Evolutionary conservation across 169 alveolate genomes (phyloP).

Genomic region (Toxoplasma gondii): DNA sequence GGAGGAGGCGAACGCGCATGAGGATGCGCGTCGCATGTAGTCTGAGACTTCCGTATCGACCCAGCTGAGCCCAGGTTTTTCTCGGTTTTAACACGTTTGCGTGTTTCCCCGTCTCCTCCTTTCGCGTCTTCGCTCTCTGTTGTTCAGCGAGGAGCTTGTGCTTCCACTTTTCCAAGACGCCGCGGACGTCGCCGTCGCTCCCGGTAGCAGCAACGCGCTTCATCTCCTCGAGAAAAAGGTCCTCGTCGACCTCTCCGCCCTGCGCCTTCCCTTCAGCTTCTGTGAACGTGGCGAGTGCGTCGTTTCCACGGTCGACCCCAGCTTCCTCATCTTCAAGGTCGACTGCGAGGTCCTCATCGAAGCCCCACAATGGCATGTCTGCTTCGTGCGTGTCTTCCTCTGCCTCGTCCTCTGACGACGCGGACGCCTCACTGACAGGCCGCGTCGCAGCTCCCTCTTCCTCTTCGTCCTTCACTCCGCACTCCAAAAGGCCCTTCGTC

Average conservation of each 20-base stretch:
- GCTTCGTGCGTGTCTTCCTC: background rate
- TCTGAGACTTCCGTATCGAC: constrained; percentile 29
- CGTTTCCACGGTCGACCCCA: background rate
- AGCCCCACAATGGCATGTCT: background rate
- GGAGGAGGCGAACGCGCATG: constrained; percentile 27
- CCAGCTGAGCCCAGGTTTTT: background rate
- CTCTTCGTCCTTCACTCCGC: background rate
- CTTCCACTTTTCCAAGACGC: background rate
- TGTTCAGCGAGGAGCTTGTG: background rate
- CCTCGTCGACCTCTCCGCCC: background rate
- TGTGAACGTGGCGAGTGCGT: background rate
- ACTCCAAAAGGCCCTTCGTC: background rate
- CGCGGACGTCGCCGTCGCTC: background rate
- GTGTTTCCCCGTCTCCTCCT: background rate
- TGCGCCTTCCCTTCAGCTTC: background rate
- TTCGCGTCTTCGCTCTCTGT: background rate
- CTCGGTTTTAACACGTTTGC: background rate
- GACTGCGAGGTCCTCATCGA: constrained; percentile 11
- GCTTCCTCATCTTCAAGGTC: no score
- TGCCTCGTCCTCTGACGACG: background rate
- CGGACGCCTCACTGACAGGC: background rate
- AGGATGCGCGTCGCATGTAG: constrained; percentile 36
- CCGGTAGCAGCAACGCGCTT: background rate
- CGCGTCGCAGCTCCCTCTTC: background rate
- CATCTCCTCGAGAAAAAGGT: background rate